A percentile compares a stretch with the other conserved stretches of the same genome.
Conservation (phyloP, 2,329 filamentous ascomycete genomes). For the Fusarium incarnatum region DNA sequence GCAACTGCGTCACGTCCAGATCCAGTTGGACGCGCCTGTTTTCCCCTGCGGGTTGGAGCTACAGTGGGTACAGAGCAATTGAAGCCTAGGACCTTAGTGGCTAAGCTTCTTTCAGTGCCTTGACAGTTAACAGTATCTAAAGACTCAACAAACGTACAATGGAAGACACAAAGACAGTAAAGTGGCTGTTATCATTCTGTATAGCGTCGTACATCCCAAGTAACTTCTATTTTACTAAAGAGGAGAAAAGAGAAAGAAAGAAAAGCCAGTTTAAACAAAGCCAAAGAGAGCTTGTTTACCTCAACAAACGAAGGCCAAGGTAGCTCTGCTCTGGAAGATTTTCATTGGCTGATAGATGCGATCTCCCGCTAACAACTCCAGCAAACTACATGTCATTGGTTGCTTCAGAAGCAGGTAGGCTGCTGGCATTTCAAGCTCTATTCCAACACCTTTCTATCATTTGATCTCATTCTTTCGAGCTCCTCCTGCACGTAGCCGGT, state of each 20-base stretch:
- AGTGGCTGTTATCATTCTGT: not conserved
- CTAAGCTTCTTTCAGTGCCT: slow-evolving; percentile 19
- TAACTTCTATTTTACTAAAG: not conserved
- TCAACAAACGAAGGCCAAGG: not conserved
- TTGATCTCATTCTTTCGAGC: slow-evolving; percentile 4
- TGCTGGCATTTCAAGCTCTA: not conserved
- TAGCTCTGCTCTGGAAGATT: not conserved
- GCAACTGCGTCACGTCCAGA: slow-evolving; percentile 52
- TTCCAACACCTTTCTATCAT: not conserved
- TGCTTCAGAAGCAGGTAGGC: not conserved
- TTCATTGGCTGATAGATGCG: slow-evolving; percentile 9
- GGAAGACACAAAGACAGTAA: not conserved
- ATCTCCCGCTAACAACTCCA: slow-evolving; percentile 2
- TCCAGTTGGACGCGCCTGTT: slow-evolving; percentile 48
- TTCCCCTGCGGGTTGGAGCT: slow-evolving; percentile 33
- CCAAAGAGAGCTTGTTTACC: not conserved
- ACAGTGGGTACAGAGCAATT: slow-evolving; percentile 26
- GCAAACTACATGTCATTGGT: slow-evolving; percentile 10
- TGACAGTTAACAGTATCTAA: not conserved
- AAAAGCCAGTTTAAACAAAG: not conserved
- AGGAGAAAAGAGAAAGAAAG: not conserved
- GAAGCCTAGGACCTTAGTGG: not conserved
- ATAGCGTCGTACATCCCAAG: not conserved
- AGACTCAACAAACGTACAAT: not conserved
- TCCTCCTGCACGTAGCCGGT: not conserved